A percentile compares a stretch with the other conserved stretches of the same genome.
Evolutionary conservation across 1,284 basidiomycete genomes (phyloP).

Genomic region (Puccinia brachypodii): DNA sequence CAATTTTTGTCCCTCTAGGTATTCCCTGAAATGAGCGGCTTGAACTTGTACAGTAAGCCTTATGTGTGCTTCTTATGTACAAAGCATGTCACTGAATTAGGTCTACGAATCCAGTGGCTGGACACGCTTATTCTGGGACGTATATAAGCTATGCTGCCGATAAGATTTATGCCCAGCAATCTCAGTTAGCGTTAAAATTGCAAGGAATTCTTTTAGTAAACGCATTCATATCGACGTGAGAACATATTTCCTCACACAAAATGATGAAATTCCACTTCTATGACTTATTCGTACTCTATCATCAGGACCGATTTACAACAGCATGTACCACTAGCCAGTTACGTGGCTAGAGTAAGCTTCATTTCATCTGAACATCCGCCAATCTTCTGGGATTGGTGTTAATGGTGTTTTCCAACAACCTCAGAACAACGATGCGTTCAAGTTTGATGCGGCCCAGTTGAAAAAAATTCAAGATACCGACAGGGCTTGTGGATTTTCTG

Average conservation of each 20-base stretch:
- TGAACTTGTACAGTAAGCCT: conserved; percentile 11
- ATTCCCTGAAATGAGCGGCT: conserved; percentile 28
- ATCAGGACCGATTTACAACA: background rate
- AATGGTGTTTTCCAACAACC: background rate
- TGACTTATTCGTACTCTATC: background rate
- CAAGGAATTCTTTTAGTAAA: conserved; percentile 55
- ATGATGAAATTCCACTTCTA: background rate
- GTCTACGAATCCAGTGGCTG: conserved; percentile 51
- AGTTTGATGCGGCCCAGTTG: background rate
- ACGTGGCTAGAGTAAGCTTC: background rate
- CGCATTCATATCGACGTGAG: conserved; percentile 51
- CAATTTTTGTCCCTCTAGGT: background rate
- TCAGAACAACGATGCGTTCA: background rate
- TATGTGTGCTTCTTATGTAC: background rate
- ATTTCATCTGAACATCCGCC: background rate
- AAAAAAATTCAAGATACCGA: background rate
- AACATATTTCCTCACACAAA: background rate
- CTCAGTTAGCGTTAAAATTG: conserved; percentile 52
- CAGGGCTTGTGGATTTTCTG: background rate
- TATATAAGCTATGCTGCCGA: conserved; percentile 59
- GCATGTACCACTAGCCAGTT: background rate
- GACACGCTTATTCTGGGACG: conserved; percentile 57
- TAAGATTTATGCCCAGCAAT: conserved; percentile 52
- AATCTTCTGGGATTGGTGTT: background rate
- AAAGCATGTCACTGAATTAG: background rate